Percentiles rank a stretch among this genome's conserved stretches.
These are phyloP conservation scores for Sporothrix protearum DNA, from an alignment of 2,329 filamentous ascomycete genomes.

Conservation along the genomic window DNA sequence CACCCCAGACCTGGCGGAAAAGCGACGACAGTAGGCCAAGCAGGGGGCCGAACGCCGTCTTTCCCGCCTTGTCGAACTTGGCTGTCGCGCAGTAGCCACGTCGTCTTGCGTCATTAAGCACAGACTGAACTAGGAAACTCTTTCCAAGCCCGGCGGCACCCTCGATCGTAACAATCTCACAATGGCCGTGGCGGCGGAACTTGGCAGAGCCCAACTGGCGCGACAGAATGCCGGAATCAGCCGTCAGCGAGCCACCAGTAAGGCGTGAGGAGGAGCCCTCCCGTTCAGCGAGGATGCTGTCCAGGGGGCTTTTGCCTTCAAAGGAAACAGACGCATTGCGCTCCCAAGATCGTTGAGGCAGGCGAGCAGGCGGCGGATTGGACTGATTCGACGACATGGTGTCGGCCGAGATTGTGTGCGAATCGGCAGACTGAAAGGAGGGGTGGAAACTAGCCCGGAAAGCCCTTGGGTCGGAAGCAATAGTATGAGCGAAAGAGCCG, in stretches of 20 bases:
- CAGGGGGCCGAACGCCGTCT: slow-evolving; percentile 60
- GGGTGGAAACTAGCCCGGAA: slow-evolving; percentile 41
- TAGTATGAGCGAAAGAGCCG: slow-evolving; percentile 48
- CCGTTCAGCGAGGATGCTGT: slow-evolving; percentile 45
- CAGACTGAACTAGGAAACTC: slow-evolving; percentile 60
- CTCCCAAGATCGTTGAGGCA: slow-evolving; percentile 48
- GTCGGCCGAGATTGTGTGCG: slow-evolving; percentile 49
- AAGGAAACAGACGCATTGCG: slow-evolving; percentile 50
- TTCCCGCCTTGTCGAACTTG: slow-evolving; percentile 61
- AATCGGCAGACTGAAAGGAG: slow-evolving; percentile 41
- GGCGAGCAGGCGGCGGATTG: slow-evolving; percentile 35
- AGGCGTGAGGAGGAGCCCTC: slow-evolving; percentile 40
- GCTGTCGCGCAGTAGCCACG: slow-evolving; percentile 63
- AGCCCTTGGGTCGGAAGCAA: slow-evolving; percentile 42
- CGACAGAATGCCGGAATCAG: slow-evolving; percentile 51
- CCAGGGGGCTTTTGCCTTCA: slow-evolving; percentile 47
- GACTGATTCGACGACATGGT: slow-evolving; percentile 49
- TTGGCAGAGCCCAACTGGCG: slow-evolving; percentile 55
- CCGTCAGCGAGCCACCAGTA: slow-evolving; percentile 34
- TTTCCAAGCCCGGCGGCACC: slow-evolving; percentile 63
- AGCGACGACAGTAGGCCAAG: slow-evolving; percentile 63
- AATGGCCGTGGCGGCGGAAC: slow-evolving; percentile 59
- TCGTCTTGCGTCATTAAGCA: slow-evolving; percentile 57
- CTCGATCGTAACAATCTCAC: slow-evolving; percentile 60
- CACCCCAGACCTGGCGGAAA: slow-evolving; percentile 65